Conservation (phyloP, 2,329 filamentous ascomycete genomes). For the Colletotrichum sp. region DNA sequence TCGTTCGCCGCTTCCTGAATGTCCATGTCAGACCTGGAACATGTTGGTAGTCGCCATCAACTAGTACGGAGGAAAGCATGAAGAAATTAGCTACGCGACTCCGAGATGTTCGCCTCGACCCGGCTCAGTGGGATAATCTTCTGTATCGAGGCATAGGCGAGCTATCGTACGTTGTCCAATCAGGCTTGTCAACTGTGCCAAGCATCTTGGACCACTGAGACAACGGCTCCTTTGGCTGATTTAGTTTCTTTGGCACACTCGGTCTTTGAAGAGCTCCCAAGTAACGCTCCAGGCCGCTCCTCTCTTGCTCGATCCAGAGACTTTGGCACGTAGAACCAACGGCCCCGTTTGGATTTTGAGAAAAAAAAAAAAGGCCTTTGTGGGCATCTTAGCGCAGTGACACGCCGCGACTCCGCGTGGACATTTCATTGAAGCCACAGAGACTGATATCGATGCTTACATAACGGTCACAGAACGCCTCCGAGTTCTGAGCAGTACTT, state of each 20-base stretch:
- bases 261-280: background rate
- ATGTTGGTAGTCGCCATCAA: background rate
- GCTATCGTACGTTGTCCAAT: slow-evolving; percentile 11
- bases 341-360: background rate
- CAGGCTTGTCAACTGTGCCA: background rate
- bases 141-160: background rate
- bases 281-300: background rate
- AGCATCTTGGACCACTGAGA: background rate
- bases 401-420: background rate
- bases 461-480: background rate
- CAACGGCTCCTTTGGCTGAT: background rate
- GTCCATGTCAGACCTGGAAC: background rate
- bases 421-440: background rate
- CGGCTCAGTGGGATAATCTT: background rate
- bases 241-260: background rate
- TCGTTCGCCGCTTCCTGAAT: background rate
- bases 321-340: background rate
- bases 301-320: background rate
- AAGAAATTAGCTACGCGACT: background rate
- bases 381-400: background rate
- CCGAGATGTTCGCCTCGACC: background rate
- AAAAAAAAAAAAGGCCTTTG: background rate
- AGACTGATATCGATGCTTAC: background rate
- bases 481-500: background rate
- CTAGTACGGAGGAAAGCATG: background rate